phyloP scores from a whole-genome alignment of 2,329 filamentous ascomycete genomes.

The Talaromyces pinophilus region DNA sequence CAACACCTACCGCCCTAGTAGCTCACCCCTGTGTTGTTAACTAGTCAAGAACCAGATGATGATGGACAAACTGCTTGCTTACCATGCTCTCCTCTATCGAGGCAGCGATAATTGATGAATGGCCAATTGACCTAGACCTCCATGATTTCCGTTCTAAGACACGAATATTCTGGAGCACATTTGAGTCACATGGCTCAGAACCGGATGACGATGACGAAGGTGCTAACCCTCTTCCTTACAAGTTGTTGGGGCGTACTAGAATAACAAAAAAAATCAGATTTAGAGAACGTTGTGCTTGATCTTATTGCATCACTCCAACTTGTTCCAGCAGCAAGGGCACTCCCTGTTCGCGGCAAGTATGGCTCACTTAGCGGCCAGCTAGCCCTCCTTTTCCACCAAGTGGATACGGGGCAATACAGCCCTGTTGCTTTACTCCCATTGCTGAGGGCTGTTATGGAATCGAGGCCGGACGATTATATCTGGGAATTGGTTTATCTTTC shows the following conservation, averaged over 20 bases:
- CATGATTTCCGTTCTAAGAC: background rate
- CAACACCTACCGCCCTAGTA: background rate
- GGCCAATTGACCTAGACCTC: background rate
- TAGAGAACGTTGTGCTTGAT: background rate
- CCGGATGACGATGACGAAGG: background rate
- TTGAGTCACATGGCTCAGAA: background rate
- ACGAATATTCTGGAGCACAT: background rate
- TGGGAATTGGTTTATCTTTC: background rate
- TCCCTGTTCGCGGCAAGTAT: background rate
- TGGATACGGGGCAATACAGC: background rate
- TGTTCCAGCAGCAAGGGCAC: background rate
- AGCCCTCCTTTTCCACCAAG: conserved; percentile 1
- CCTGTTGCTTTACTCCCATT: background rate
- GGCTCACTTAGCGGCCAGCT: conserved; percentile 11
- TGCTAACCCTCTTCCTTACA: background rate
- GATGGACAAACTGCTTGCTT: background rate
- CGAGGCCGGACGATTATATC: background rate
- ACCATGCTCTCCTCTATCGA: conserved; percentile 3
- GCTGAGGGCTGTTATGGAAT: background rate
- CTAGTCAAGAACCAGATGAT: background rate
- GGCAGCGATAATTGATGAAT: background rate
- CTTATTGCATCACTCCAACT: conserved; percentile 6
- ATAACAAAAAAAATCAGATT: background rate
- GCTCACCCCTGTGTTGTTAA: no score
- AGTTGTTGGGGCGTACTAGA: background rate